Evolutionary conservation across 805 yeast genomes (phyloP), one percentile per base, ranked within the genome.

Genomic region (Cyberlindnera mycetangii): DNA sequence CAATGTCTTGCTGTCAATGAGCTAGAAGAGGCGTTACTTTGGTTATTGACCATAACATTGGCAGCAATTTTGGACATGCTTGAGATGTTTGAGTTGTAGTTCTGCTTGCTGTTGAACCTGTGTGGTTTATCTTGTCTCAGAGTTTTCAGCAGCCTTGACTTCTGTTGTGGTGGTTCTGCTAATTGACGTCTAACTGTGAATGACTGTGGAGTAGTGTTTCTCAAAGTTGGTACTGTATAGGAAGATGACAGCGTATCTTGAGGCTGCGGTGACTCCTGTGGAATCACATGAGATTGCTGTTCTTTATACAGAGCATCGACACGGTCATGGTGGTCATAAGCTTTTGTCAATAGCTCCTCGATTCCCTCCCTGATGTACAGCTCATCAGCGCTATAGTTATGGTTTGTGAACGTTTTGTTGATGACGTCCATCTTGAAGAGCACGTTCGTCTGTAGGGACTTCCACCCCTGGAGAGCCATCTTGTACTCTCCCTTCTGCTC

Each of bases 381-480:
- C 49, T 77, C 83, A 46, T 77, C 81, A 4, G 68, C 70, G 0
- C 75, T 55, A 44, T 54, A 76, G 41, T 48, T 44, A 42, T 55
- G 48, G 52, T 64, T 48, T 24, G 58, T 58, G 56, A 59, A 60
- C 48, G 62, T 61, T 42, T 75, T 65, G 56, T 83, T 73, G 53
- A 84, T 52, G 42, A 60, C 48, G 17, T 81, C 86, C 34, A 83
- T 63, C 53, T 78, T 78, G 57, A 69, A 76, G 38, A 78, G 69
- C 2, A 81, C 70, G 38, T 76, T 74, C 2, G 85, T 79, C 50
- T 81, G 87, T n/a, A 85, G 63, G 2, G 80, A 69, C 51, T 80
- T 83, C 90, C 92, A 84, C 3, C 90, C 90, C 47, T 75, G 77
- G 17, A 83, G 63, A 2, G 89, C 85, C 15, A 74, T 78, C 39